phyloP scores from a whole-genome alignment of 2,329 filamentous ascomycete species.

The Ophiostoma sp. region DNA sequence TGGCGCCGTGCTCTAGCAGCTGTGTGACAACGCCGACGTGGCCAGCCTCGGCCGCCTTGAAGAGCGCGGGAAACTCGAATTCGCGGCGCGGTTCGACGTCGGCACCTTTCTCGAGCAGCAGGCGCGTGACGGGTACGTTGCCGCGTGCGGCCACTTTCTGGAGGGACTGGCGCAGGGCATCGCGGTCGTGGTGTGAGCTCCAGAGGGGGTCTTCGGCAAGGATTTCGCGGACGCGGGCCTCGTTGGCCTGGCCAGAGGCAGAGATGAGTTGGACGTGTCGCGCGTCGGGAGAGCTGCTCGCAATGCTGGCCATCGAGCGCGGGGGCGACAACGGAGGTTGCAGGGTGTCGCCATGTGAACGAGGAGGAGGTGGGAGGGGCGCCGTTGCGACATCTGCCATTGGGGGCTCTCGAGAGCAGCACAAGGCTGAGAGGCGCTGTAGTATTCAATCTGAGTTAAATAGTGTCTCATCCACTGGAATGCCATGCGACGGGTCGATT shows the following conservation, averaged over 20 bases:
- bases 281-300: slow-evolving; percentile 37
- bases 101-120: slow-evolving; percentile 38
- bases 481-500: background rate
- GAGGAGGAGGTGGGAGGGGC: background rate
- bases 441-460: background rate
- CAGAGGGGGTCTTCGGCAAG: slow-evolving; percentile 35
- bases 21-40: slow-evolving; percentile 34
- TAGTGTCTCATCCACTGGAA: background rate
- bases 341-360: background rate
- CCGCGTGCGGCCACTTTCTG: slow-evolving; percentile 37
- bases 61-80: slow-evolving; percentile 35
- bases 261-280: slow-evolving; percentile 37
- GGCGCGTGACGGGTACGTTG: slow-evolving; percentile 34
- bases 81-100: slow-evolving; percentile 35
- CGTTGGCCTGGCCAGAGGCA: slow-evolving; percentile 37
- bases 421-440: background rate
- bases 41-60: slow-evolving; percentile 37
- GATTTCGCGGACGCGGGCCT: slow-evolving; percentile 35
- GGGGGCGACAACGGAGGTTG: background rate
- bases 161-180: slow-evolving; percentile 36
- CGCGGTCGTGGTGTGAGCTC: slow-evolving; percentile 33
- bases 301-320: slow-evolving; percentile 30
- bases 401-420: background rate
- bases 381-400: background rate
- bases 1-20: slow-evolving; percentile 33